Conservation (phyloP, 257 asterid genomes). For the Ilex asprella region DNA sequence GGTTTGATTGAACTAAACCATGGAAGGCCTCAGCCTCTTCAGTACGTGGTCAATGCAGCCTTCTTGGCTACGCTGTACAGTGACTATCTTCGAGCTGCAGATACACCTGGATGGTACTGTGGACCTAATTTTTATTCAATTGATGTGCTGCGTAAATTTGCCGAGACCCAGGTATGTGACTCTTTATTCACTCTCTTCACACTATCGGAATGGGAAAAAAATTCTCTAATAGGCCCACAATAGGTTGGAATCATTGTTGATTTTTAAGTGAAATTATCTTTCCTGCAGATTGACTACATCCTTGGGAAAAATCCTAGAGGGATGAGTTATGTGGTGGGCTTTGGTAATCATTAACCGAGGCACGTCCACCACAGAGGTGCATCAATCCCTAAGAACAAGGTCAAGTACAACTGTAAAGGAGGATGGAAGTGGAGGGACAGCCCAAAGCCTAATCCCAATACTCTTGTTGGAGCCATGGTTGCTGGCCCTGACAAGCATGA, state of each 20-base stretch:
- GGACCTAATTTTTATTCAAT: conserved; percentile 88
- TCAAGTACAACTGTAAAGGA: conserved; percentile 73
- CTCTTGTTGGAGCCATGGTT: conserved; percentile 85
- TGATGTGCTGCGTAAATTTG: conserved; percentile 72
- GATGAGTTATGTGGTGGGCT: conserved; percentile 95
- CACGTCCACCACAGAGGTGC: conserved; percentile 96
- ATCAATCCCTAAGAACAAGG: conserved; percentile 78
- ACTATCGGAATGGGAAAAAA: neutral
- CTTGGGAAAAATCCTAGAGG: conserved; percentile 89
- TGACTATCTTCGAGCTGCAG: conserved; percentile 86
- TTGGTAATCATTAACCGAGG: conserved; percentile 69
- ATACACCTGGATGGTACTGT: conserved; percentile 96
- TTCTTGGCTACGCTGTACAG: conserved; percentile 79
- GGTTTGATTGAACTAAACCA: conserved; percentile 86
- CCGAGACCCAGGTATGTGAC: conserved; percentile 70
- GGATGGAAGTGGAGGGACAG: conserved; percentile 95
- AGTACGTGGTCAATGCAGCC: conserved; percentile 85
- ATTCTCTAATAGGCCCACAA: too few species aligned
- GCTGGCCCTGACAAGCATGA: conserved; percentile 95
- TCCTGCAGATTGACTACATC: conserved; percentile 67
- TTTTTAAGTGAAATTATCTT: too few species aligned
- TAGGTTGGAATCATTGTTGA: too few species aligned
- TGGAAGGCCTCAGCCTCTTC: conserved; percentile 96
- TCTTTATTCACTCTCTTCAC: neutral
- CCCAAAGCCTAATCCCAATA: conserved; percentile 63